Conservation (phyloP, 345 rosid genomes). For the Hirschfeldia incana region DNA sequence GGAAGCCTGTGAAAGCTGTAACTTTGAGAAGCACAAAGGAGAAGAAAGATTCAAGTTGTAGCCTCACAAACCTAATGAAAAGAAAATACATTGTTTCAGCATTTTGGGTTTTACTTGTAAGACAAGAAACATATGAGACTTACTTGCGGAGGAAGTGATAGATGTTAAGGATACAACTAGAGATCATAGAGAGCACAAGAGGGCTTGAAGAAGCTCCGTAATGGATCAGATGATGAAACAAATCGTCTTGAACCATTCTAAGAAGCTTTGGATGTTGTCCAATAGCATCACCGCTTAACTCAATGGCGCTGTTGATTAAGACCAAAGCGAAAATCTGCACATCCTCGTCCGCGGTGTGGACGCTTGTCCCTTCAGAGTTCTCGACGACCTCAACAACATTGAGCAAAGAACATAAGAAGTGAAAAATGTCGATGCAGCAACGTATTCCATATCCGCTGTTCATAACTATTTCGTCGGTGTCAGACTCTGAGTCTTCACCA, state of each 20-base stretch:
- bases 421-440: constrained; percentile 77
- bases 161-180: constrained; percentile 77
- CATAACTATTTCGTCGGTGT: constrained; percentile 52
- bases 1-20: constrained; percentile 43
- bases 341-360: constrained; percentile 64
- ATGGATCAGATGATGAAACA: constrained; percentile 85
- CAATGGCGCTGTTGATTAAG: constrained; percentile 72
- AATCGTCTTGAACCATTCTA: constrained; percentile 76
- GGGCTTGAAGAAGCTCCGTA: constrained; percentile 76
- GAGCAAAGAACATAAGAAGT: constrained; percentile 75
- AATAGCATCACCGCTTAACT: constrained; percentile 76
- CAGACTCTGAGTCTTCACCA: constrained; percentile 65
- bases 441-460: constrained; percentile 66
- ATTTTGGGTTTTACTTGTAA: neutral
- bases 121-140: neutral
- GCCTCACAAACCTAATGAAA: constrained; percentile 63
- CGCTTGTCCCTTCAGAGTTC: constrained; percentile 51
- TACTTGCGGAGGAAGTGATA: constrained; percentile 88
- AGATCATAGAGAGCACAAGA: constrained; percentile 81
- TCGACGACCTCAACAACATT: constrained; percentile 72
- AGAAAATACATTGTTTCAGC: constrained; percentile 7
- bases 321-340: constrained; percentile 59
- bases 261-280: constrained; percentile 74
- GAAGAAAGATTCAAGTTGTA: constrained; percentile 93
- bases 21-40: constrained; percentile 59